These are phyloP conservation scores for Vitis amurensis DNA, from an alignment of 164 flowering plant species.

Conservation along the genomic window DNA sequence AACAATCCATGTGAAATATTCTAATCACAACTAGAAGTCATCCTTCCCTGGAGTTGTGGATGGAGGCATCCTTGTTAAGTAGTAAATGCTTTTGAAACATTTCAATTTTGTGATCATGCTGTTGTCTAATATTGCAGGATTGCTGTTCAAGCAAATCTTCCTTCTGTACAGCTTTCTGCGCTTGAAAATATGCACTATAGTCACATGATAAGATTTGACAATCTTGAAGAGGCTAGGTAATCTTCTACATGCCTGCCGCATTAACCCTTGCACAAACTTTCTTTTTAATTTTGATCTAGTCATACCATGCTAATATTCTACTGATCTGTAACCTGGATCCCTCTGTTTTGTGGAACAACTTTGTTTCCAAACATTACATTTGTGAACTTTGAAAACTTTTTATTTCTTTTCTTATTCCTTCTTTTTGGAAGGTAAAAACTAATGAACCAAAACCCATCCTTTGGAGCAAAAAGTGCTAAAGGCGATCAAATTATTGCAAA, in stretches of 20 bases:
- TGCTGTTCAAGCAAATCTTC: conserved; percentile 68
- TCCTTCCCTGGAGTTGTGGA: not conserved
- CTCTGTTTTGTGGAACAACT: no score
- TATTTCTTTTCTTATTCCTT: no score
- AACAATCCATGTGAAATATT: not conserved
- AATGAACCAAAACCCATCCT: no score
- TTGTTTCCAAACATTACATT: no score
- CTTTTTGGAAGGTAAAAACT: no score
- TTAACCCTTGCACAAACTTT: not conserved
- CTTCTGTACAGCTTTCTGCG: conserved; percentile 70
- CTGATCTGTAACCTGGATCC: no score
- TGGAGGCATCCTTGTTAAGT: not conserved
- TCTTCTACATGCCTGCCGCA: not conserved
- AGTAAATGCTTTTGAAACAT: not conserved
- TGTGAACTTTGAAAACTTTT: no score
- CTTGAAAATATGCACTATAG: conserved; percentile 95
- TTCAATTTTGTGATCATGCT: conserved; percentile 1
- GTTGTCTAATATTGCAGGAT: conserved; percentile 50
- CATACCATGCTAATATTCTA: no score
- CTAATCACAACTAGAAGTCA: not conserved
- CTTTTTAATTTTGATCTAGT: no score
- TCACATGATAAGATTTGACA: conserved; percentile 92
- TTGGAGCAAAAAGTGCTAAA: no score
- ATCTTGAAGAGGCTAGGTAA: conserved; percentile 88
- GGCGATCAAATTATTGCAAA: no score